phyloP scores from a whole-genome alignment of 2,329 filamentous ascomycete species.

The Colletotrichum nymphaeae region DNA sequence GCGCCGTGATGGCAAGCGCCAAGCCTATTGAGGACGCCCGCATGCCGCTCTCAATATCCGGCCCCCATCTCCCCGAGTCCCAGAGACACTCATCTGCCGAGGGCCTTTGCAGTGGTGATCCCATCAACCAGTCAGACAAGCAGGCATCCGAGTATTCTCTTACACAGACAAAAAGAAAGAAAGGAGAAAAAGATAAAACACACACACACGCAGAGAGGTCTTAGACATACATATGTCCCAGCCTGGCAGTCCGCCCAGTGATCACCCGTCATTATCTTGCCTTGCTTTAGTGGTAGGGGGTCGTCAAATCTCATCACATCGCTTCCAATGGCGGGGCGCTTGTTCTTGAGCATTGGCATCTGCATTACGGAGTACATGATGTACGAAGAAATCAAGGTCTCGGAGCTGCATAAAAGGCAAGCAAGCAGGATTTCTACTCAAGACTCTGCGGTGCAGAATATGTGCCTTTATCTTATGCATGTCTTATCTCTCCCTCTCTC shows the following conservation, averaged over 20 bases:
- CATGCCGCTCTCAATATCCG: constrained; percentile 5
- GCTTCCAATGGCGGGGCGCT: neutral
- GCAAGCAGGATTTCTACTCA: neutral
- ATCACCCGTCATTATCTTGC: neutral
- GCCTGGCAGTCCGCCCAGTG: neutral
- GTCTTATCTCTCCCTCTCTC: neutral
- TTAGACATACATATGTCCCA: neutral
- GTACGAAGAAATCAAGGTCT: neutral
- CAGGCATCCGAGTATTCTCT: neutral
- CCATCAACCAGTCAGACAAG: neutral
- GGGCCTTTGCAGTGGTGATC: neutral
- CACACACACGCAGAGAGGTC: neutral
- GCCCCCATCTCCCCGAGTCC: neutral
- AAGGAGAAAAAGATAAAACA: neutral
- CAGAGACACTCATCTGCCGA: neutral
- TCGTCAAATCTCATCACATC: neutral
- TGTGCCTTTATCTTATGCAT: neutral
- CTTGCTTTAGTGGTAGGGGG: too few species aligned
- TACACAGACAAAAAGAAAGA: too few species aligned
- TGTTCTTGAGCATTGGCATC: neutral
- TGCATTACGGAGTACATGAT: neutral
- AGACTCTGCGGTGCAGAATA: neutral
- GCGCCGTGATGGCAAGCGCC: neutral
- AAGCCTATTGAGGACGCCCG: neutral
- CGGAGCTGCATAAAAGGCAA: neutral